phyloP scores from a whole-genome alignment of 2,329 filamentous ascomycete species.

The Exutisphaerella laricina region DNA sequence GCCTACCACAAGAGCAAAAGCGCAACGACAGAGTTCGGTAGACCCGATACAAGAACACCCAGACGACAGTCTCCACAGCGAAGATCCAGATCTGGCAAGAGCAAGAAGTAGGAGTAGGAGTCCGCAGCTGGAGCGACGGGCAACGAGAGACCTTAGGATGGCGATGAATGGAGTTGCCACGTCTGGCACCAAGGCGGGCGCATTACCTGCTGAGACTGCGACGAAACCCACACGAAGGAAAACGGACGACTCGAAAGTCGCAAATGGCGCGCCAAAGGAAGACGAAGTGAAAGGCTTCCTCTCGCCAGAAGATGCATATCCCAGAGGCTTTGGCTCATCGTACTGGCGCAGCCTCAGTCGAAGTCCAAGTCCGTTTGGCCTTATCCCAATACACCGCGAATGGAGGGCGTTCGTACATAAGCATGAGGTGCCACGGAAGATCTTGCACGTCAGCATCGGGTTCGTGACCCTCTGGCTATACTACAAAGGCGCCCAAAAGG shows the following conservation, averaged over 20 bases:
- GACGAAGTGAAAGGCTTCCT: conserved; percentile 25
- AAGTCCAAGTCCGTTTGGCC: conserved; percentile 83
- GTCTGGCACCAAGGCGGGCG: conserved; percentile 14
- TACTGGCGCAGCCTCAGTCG: conserved; percentile 85
- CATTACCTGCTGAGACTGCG: conserved; percentile 8
- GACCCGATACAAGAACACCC: conserved; percentile 57
- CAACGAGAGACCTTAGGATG: conserved; percentile 11
- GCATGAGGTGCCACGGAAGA: conserved; percentile 92
- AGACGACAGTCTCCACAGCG: conserved; percentile 23
- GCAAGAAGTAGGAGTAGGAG: conserved; percentile 68
- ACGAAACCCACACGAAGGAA: conserved; percentile 26
- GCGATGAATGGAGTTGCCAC: conserved; percentile 23
- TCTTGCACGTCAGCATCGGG: conserved; percentile 90
- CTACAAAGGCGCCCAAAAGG: conserved; percentile 67
- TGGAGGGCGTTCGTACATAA: conserved; percentile 88
- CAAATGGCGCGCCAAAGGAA: conserved; percentile 21
- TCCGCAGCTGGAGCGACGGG: conserved; percentile 45
- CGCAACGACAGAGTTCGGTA: conserved; percentile 56
- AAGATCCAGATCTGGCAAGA: conserved; percentile 49
- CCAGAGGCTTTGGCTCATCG: conserved; percentile 60
- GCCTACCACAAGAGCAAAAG: conserved; percentile 71
- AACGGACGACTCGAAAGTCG: conserved; percentile 31
- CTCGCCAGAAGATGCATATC: conserved; percentile 28
- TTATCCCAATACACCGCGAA: conserved; percentile 91
- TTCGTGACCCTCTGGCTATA: conserved; percentile 90